Conservation (phyloP, 306 rosid species). For the Quercus mongolica region DNA sequence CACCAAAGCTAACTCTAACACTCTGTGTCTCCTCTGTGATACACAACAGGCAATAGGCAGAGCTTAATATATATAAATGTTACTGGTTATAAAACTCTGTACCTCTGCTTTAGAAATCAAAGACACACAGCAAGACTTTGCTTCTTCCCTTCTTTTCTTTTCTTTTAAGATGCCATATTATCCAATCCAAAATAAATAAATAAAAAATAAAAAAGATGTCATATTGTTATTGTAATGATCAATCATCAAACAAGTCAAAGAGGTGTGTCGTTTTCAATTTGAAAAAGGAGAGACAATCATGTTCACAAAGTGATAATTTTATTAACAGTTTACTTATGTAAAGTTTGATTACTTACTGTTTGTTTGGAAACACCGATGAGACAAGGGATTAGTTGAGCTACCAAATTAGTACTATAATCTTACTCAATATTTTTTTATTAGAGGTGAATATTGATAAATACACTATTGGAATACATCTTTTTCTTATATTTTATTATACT, state of each 20-base stretch:
- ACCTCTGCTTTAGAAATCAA: neutral
- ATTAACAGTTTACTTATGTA: neutral
- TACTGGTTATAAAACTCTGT: neutral
- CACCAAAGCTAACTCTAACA: neutral
- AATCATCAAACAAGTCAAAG: conserved; percentile 15
- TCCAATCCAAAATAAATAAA: no score
- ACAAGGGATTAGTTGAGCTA: no score
- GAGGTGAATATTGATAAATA: rapidly evolving
- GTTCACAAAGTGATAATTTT: neutral
- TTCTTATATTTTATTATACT: rapidly evolving
- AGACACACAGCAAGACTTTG: neutral
- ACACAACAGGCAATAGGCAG: neutral
- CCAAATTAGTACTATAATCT: no score
- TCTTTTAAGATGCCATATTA: neutral
- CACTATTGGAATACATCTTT: rapidly evolving
- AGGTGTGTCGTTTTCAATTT: conserved; percentile 6
- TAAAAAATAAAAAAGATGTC: neutral
- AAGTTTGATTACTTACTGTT: no score
- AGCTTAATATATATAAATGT: neutral
- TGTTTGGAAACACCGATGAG: no score
- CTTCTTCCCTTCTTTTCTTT: neutral
- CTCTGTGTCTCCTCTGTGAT: neutral
- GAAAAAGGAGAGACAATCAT: neutral
- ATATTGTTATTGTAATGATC: neutral
- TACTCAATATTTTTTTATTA: no score